Base-by-base conservation (phyloP, 2,329 filamentous ascomycete genomes). In the Colletotrichum sp. region DNA sequence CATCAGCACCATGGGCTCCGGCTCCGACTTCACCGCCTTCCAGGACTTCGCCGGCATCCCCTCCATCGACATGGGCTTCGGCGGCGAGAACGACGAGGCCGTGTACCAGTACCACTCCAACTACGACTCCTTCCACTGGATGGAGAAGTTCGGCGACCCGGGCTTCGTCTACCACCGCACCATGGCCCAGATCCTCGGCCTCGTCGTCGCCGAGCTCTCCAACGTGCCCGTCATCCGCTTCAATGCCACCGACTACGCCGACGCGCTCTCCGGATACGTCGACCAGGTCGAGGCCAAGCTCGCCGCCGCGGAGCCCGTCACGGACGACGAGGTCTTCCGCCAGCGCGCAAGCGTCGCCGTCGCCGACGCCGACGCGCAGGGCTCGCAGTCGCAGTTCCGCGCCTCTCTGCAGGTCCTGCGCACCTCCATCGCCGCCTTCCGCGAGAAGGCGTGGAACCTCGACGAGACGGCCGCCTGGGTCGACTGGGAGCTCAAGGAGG, bases 41-140 rank as follows among this genome's bases (percentile, higher is more conserved):
- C 92, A 95, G 80, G 93, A 95, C 82, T 92, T 90, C 79, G 92
- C 92, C 1, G 94, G 93, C 61, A 87, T 95, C 55, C 89, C 93
- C 9, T 92, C 89, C 77, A 82, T 94, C 16, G 92, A 95, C 80
- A 88, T 95, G 67, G 89, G 90, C 30, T 95, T 94, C 80, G 83
- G 83, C 19, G 82, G 79, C 9, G 84, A 84, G 29, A 74, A 79
- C 1, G 82, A 84, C 3, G 88, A 89, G 59, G 86, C 93, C 0
- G 88, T 95, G 5, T 95, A 95, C 82, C 94, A 95, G 81, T 98
- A 98, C 84, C 96, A 98, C 86, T 93, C 93, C 83, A 98, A 98
- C 87, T 98, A 98, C 84, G 96, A 98, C 83, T 95, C 93, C 81
- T 97, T 96, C 84, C 88, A 94, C 84, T 98, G 96, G 96, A 98